Base-by-base conservation (phyloP, 75 land plant genomes). In the Selaginella moellendorffii region DNA sequence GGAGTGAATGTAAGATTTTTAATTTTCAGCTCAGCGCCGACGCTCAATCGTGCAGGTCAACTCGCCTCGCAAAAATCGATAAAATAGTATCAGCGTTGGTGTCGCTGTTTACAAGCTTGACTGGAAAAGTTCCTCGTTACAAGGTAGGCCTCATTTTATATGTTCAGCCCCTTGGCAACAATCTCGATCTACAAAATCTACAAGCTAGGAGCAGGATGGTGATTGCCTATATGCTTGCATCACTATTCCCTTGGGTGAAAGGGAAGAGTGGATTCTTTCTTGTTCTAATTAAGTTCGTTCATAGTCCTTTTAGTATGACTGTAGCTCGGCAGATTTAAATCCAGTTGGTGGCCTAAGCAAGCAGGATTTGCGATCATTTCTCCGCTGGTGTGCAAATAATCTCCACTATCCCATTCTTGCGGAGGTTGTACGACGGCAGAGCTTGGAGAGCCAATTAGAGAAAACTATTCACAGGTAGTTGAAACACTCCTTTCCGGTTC, bases 291-390 rank as follows among this genome's bases (percentile, higher is more conserved):
- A 90, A n/a, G n/a, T n/a, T n/a, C n/a, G n/a, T n/a, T n/a, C n/a
- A n/a, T n/a, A n/a, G n/a, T n/a, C n/a, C n/a, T n/a, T n/a, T n/a
- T 76, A 90, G 99, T 95, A 95, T 82, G 99, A 95, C 67, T 90
- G 97, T 80, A 95, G 99, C 62, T 82, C 99, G 53, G 99, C 99
- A 20, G 99, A 95, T 68, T 82, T 95, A 64, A 95, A 95, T 75
- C 99, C 99, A 1, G 86, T 95, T 27, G 99, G 99, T 69, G 83
- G 99, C 63, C 81, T 95, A 21, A 95, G 99, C 61, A 95, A 95
- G 77, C 80, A 79, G 65, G 99, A 95, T 72, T 72, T 95, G 52
- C 80, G 99, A 17, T 60, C 70, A 25, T 95, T 95, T 74, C 72
- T 95, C 23, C 78, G 81, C 29, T 95, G 99, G 99, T 91, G 93